Base-by-base conservation (phyloP, 1,284 basidiomycete genomes). In the Nidula niveotomentosa region DNA sequence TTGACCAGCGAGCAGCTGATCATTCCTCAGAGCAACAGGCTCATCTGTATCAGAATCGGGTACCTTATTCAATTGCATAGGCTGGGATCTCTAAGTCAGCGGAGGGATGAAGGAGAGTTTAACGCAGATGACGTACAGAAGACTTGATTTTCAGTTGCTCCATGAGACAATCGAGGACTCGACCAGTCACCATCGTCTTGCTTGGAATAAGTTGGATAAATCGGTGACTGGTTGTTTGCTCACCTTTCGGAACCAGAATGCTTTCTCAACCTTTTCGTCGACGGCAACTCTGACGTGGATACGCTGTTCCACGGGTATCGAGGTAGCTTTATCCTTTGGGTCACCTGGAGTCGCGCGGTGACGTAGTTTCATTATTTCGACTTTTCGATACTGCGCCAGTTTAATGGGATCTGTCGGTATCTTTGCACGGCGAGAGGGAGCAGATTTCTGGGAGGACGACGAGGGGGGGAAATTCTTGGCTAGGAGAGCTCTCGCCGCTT, bases 201-300 rank as follows among this genome's bases (percentile, higher is more conserved):
- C 56, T 56, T n/a, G 50, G 48, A 45, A 54, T 54, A 43, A 6
- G 8, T 36, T 48, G 15, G 15, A 43, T 35, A 13, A 50, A 6
- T 51, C 37, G 3, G n/a, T 18, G 47, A 39, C 36, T 8, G n/a
- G 36, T 33, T 37, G 36, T 53, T 30, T 30, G 30, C 30, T 30
- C 30, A 87, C 89, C 81, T 88, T 90, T 52, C 77, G 74, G 57
- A 88, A 81, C 90, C 90, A 92, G 51, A 87, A 77, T 8, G 76
- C 60, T 56, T 75, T 77, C 57, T 77, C 75, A n/a, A 60, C 60
- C 49, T 64, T 62, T 54, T 56, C 66, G 6, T 65, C 72, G 23
- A 63, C 62, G 35, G 65, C 62, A 13, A 83, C 75, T 49, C 72
- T 80, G 37, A 90, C 62, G 63, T 89, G 79, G 45, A 89, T 58